Conservation (phyloP, 306 rosid species). For the Glycine soja region DNA sequence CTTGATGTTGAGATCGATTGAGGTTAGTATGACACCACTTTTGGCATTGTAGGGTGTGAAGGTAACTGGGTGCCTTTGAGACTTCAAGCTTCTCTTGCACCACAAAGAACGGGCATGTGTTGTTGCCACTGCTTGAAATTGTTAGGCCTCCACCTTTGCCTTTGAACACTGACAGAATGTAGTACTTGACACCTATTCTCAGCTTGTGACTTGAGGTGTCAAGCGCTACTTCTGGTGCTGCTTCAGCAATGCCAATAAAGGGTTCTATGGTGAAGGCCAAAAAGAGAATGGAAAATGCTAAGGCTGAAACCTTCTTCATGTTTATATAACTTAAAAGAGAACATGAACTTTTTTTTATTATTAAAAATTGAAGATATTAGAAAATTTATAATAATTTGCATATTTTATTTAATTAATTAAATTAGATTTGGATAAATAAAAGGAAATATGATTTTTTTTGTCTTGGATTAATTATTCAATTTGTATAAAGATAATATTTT, state of each 20-base stretch:
- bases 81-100: constrained; percentile 57
- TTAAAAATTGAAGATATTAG: no score
- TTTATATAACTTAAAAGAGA: constrained; percentile 16
- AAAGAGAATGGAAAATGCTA: constrained; percentile 27
- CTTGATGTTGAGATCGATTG: constrained; percentile 68
- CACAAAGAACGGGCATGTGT: constrained; percentile 58
- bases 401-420: no score
- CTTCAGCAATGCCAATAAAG: constrained; percentile 1
- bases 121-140: constrained; percentile 34
- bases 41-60: constrained; percentile 52
- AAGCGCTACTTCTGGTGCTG: constrained; percentile 51
- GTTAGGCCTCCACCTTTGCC: constrained; percentile 56
- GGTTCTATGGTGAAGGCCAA: constrained; percentile 2
- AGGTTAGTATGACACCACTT: constrained; percentile 44
- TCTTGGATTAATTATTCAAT: neutral
- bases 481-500: neutral
- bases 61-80: constrained; percentile 45
- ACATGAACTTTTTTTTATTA: neutral
- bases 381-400: no score
- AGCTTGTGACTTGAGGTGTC: constrained; percentile 55
- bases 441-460: no score
- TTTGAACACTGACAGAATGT: constrained; percentile 56
- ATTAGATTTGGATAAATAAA: no score
- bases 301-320: constrained; percentile 35
- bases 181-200: constrained; percentile 49